A percentile compares a stretch with the other conserved stretches of the same genome.
These are phyloP conservation scores for Populus trichocarpa DNA, from an alignment of 441 rosid genomes.

Conservation along the genomic window DNA sequence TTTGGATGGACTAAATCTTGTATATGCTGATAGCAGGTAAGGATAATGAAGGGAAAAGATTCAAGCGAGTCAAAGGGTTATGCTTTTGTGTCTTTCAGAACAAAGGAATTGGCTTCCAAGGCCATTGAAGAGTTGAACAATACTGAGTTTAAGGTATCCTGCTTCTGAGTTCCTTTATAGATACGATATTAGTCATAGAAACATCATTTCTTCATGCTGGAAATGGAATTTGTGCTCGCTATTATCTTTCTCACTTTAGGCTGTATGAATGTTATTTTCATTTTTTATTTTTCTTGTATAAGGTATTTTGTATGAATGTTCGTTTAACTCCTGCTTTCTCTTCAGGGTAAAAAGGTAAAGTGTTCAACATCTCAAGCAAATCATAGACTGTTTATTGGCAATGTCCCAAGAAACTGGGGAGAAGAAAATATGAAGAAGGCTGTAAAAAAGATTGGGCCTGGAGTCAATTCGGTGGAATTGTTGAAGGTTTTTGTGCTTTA, in stretches of 20 bases:
- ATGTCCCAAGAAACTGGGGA: slow-evolving; percentile 79
- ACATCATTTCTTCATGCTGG: background rate
- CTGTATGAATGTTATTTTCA: background rate
- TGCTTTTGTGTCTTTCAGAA: slow-evolving; percentile 88
- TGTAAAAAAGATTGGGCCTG: slow-evolving; percentile 69
- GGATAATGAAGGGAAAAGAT: slow-evolving; percentile 90
- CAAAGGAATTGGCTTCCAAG: slow-evolving; percentile 73
- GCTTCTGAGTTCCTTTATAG: background rate
- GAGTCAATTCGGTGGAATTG: slow-evolving; percentile 70
- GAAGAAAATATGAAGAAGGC: slow-evolving; percentile 67
- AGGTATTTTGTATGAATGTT: slow-evolving; percentile 8
- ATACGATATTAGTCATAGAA: background rate
- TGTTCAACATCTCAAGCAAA: slow-evolving; percentile 94
- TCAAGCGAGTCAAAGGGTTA: slow-evolving; percentile 76
- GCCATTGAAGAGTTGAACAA: slow-evolving; percentile 77
- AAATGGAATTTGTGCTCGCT: background rate
- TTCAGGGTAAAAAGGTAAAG: slow-evolving; percentile 70
- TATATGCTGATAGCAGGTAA: slow-evolving; percentile 49
- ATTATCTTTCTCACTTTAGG: background rate
- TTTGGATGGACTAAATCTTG: slow-evolving; percentile 12
- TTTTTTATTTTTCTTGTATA: background rate
- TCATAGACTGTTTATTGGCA: slow-evolving; percentile 84
- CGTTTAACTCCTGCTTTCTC: slow-evolving; percentile 5
- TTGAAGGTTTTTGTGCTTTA: slow-evolving; percentile 58
- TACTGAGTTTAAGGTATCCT: slow-evolving; percentile 63